phyloP scores from a whole-genome alignment of 2,329 filamentous ascomycete species.

The Cryphonectria naterciae region DNA sequence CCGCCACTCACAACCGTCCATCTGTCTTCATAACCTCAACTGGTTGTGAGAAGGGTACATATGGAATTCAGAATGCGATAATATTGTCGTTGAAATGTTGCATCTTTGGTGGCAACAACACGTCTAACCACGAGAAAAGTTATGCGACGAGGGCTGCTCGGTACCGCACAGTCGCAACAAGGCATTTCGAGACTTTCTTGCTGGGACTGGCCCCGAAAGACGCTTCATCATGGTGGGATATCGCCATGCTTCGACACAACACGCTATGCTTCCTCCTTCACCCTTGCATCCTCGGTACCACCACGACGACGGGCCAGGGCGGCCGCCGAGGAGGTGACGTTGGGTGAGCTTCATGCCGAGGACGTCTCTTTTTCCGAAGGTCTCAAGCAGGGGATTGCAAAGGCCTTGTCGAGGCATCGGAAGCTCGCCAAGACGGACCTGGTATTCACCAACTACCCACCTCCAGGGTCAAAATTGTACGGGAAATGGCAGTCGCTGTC shows the following conservation, averaged over 20 bases:
- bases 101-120: slow-evolving; percentile 12
- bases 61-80: not conserved
- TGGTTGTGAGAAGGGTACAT: not conserved
- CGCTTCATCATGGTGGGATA: not conserved
- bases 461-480: slow-evolving; percentile 29
- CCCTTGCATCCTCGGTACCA: slow-evolving; percentile 13
- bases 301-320: slow-evolving; percentile 19
- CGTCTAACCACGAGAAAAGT: slow-evolving; percentile 22
- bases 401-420: slow-evolving; percentile 14
- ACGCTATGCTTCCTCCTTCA: slow-evolving; percentile 18
- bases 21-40: not conserved
- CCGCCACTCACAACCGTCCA: not conserved
- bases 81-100: not conserved
- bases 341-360: slow-evolving; percentile 15
- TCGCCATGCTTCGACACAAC: too few species aligned
- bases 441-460: slow-evolving; percentile 15
- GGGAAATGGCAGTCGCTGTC: slow-evolving; percentile 36
- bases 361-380: slow-evolving; percentile 20
- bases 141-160: slow-evolving; percentile 26
- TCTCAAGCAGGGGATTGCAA: slow-evolving; percentile 22
- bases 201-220: not conserved
- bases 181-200: slow-evolving; percentile 15
- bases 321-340: slow-evolving; percentile 25
- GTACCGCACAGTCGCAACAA: slow-evolving; percentile 25
- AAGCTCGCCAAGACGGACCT: not conserved